These are phyloP conservation scores for Solanum dulcamara DNA, from an alignment of 257 asterid genomes.

Conservation along the genomic window DNA sequence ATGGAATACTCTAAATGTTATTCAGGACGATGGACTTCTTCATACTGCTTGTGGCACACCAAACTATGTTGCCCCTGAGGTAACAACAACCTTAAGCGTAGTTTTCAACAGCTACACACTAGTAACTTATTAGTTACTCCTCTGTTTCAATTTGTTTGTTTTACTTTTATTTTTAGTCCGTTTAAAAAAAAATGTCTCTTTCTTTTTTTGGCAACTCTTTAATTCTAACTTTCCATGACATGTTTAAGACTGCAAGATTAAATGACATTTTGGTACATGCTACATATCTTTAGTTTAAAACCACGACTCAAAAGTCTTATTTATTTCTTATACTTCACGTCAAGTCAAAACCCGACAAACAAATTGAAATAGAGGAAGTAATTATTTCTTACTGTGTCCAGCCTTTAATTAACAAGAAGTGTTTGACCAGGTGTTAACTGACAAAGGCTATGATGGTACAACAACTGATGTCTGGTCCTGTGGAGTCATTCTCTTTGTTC, in stretches of 20 bases:
- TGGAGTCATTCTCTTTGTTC: conserved; percentile 79
- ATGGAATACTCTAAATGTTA: background rate
- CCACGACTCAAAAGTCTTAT: fast-evolving
- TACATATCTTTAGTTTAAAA: background rate
- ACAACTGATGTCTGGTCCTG: conserved; percentile 82
- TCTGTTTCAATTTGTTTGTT: background rate
- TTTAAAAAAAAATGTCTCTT: background rate
- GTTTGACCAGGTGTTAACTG: conserved; percentile 45
- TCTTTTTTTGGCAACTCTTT: background rate
- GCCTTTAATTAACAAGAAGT: conserved; percentile 15
- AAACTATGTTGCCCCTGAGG: conserved; percentile 88
- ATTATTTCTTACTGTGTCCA: background rate
- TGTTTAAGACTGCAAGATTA: background rate
- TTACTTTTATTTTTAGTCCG: background rate
- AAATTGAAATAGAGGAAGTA: background rate
- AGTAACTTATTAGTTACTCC: background rate
- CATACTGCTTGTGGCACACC: conserved; percentile 90
- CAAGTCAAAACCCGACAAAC: background rate
- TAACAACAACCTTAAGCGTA: conserved; percentile 5
- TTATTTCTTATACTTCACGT: background rate
- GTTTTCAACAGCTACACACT: background rate
- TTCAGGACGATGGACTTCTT: conserved; percentile 69
- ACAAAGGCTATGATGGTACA: conserved; percentile 74
- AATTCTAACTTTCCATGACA: background rate
- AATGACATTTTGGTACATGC: background rate